These are phyloP conservation scores for Naganishia sp. DNA, from an alignment of 1,284 basidiomycete genomes.

Conservation along the genomic window DNA sequence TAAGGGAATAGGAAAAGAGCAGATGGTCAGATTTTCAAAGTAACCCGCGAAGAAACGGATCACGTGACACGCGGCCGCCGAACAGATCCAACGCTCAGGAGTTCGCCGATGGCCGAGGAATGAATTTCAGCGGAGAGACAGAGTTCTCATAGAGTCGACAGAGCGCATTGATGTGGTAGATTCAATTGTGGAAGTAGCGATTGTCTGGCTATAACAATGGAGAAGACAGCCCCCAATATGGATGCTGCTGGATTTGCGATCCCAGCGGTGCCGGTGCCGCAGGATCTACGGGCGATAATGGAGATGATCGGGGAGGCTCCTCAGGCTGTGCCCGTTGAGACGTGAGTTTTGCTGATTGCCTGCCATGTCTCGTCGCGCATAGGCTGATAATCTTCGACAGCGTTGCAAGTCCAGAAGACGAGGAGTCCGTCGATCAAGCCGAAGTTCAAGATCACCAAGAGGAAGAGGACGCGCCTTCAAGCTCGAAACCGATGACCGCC, in stretches of 20 bases:
- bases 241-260: constrained; percentile 24
- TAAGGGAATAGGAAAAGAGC: no score
- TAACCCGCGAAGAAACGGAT: no score
- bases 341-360: no score
- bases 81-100: neutral
- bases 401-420: neutral
- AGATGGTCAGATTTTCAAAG: no score
- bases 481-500: constrained; percentile 22
- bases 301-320: constrained; percentile 44
- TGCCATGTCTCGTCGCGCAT: no score
- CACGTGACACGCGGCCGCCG: no score
- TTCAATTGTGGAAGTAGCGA: neutral
- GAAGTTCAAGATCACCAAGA: neutral
- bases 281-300: constrained; percentile 49
- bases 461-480: neutral
- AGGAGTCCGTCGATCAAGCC: neutral
- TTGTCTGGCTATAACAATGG: neutral
- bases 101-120: constrained; percentile 21
- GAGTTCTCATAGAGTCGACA: neutral
- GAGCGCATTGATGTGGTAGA: neutral
- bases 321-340: neutral
- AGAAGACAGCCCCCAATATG: neutral
- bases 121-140: constrained; percentile 12
- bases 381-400: no score
- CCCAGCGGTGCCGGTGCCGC: constrained; percentile 33